Conservation (phyloP, 129 eudicot species). For the Lactuca saligna region DNA sequence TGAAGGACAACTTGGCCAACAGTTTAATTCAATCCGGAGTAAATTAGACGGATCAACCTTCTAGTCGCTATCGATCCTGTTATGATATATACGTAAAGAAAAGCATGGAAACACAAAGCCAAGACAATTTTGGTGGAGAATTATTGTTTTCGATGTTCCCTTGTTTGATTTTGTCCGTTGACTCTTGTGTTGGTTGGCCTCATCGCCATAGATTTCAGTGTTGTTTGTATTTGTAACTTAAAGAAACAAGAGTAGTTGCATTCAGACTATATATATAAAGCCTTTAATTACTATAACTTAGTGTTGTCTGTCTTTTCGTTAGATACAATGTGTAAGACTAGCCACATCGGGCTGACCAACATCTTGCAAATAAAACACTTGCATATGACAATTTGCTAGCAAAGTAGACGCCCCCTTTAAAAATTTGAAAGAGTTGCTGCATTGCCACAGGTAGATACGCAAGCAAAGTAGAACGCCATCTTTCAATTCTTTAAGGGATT, state of each 20-base stretch:
- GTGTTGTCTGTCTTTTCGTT: conserved; percentile 21
- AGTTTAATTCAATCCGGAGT: not conserved
- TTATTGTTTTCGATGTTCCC: not conserved
- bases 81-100: not conserved
- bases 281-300: not conserved
- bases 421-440: too few species aligned
- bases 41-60: not conserved
- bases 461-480: too few species aligned
- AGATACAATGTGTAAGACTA: conserved; percentile 12
- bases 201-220: conserved; percentile 20
- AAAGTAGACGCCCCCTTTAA: too few species aligned
- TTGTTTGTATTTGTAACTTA: conserved; percentile 19
- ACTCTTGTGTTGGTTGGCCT: conserved; percentile 12
- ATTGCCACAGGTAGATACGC: too few species aligned
- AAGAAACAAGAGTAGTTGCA: conserved; percentile 23
- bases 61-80: not conserved
- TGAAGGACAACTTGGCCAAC: not conserved
- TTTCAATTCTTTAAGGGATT: too few species aligned
- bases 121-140: conserved; percentile 1
- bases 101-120: not conserved
- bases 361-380: too few species aligned
- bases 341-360: too few species aligned
- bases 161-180: conserved; percentile 24
- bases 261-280: not conserved
- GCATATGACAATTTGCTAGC: too few species aligned